Evolutionary conservation across 768 basidiomycete genomes (phyloP).

Genomic region (Lactarius akahatsu): DNA sequence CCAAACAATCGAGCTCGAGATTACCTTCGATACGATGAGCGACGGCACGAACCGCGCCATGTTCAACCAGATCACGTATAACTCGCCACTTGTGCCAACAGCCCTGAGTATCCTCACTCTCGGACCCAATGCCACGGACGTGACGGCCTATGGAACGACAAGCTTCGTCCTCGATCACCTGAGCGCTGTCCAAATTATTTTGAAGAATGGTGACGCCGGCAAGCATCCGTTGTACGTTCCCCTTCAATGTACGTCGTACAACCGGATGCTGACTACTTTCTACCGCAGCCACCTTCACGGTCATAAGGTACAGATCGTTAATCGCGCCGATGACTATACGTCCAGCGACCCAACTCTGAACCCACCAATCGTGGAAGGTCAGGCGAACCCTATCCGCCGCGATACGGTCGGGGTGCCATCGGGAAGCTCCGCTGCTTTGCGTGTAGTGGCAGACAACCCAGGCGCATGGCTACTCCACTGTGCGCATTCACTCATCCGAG

Average conservation of each 20-base stretch:
- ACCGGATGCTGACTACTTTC: slow-evolving; percentile 1
- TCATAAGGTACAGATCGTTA: slow-evolving; percentile 81
- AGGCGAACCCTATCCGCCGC: slow-evolving; percentile 86
- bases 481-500: slow-evolving; percentile 37
- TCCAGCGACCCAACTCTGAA: slow-evolving; percentile 75
- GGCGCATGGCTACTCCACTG: slow-evolving; percentile 88
- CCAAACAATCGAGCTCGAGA: slow-evolving; percentile 65
- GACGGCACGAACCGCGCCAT: slow-evolving; percentile 85
- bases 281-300: slow-evolving; percentile 80
- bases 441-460: slow-evolving; percentile 87
- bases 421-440: slow-evolving; percentile 65
- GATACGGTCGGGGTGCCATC: slow-evolving; percentile 83
- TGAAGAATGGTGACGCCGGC: slow-evolving; percentile 69
- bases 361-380: slow-evolving; percentile 74
- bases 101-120: slow-evolving; percentile 76
- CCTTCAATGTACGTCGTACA: slow-evolving; percentile 5
- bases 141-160: slow-evolving; percentile 72
- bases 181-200: slow-evolving; percentile 74
- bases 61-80: slow-evolving; percentile 70
- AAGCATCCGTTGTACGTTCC: slow-evolving; percentile 79
- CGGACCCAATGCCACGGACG: slow-evolving; percentile 66
- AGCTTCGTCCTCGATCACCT: slow-evolving; percentile 74
- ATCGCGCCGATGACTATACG: slow-evolving; percentile 66
- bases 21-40: slow-evolving; percentile 78
- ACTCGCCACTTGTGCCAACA: slow-evolving; percentile 68